phyloP scores from a whole-genome alignment of 371 early-diverging fungal genomes.

The Entomophthora muscae region DNA sequence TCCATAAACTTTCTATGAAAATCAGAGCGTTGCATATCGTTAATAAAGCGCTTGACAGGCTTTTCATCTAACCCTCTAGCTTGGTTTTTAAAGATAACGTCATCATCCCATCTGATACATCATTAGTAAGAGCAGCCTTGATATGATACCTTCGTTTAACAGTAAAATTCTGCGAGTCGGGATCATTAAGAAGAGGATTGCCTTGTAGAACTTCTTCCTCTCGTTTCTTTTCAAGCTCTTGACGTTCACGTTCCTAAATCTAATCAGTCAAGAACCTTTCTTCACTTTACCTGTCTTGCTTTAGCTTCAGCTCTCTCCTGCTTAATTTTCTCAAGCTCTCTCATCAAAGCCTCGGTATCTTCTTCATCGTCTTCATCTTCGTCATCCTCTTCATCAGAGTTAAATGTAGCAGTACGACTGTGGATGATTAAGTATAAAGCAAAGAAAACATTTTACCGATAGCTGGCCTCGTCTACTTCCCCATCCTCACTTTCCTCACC shows the following conservation, averaged over 20 bases:
- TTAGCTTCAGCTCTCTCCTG: constrained; percentile 83
- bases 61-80: constrained; percentile 68
- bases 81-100: constrained; percentile 94
- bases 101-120: constrained; percentile 85
- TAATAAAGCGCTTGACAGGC: constrained; percentile 84
- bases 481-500: constrained; percentile 14
- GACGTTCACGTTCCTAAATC: constrained; percentile 37
- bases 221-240: constrained; percentile 27
- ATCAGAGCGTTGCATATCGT: constrained; percentile 86
- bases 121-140: neutral
- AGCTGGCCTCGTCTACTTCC: too few relatives aligned
- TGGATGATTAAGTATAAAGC: too few relatives aligned
- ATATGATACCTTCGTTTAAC: constrained; percentile 58
- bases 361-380: constrained; percentile 77
- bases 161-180: constrained; percentile 45
- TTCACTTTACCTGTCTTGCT: constrained; percentile 43
- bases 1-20: constrained; percentile 90
- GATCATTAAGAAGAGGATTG: constrained; percentile 60
- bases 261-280: neutral
- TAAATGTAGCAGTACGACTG: too few relatives aligned
- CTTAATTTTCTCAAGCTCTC: constrained; percentile 88
- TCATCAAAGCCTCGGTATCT: constrained; percentile 73
- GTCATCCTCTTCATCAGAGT: too few relatives aligned
- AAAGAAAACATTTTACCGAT: too few relatives aligned
- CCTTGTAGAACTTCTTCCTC: constrained; percentile 44